These are phyloP conservation scores for Cladochytrium replicatum DNA, from an alignment of 192 early-diverging fungal genomes.

Conservation along the genomic window DNA sequence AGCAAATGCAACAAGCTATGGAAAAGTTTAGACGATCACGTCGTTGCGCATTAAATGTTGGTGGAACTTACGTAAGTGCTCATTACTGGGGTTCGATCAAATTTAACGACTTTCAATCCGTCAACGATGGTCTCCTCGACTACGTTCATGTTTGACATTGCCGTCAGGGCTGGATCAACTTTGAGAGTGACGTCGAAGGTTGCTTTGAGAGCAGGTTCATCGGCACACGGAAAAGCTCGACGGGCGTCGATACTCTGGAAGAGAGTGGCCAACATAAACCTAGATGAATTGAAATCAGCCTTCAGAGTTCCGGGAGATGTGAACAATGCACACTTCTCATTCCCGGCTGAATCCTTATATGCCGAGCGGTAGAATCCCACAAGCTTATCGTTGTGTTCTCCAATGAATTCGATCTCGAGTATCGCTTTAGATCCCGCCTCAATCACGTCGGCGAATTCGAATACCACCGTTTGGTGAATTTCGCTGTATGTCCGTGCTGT, in stretches of 20 bases:
- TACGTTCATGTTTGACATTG: slow-evolving; percentile 44
- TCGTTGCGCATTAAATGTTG: no score
- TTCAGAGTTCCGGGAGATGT: not conserved
- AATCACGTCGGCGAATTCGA: slow-evolving; percentile 34
- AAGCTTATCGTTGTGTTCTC: slow-evolving; percentile 77
- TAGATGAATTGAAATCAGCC: slow-evolving; percentile 2
- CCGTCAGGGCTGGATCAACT: slow-evolving; percentile 21
- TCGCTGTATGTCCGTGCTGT: slow-evolving; percentile 29
- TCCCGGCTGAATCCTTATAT: slow-evolving; percentile 47
- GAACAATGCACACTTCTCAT: slow-evolving; percentile 13
- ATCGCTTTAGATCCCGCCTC: slow-evolving; percentile 31
- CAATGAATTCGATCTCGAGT: slow-evolving; percentile 41
- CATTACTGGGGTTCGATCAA: slow-evolving; percentile 19
- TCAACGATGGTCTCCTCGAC: slow-evolving; percentile 14
- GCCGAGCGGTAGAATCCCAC: slow-evolving; percentile 85
- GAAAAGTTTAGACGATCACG: no score
- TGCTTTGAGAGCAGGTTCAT: slow-evolving; percentile 48
- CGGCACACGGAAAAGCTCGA: slow-evolving; percentile 44
- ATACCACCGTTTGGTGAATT: slow-evolving; percentile 33
- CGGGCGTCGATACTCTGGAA: slow-evolving; percentile 90
- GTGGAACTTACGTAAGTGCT: no score
- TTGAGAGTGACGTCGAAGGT: slow-evolving; percentile 38
- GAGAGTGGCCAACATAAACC: slow-evolving; percentile 82
- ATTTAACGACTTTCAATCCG: slow-evolving; percentile 25
- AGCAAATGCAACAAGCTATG: slow-evolving; percentile 44